Evolutionary conservation across 306 rosid genomes (phyloP), one percentile per base, ranked within the genome.

Genomic region (Oemleria cerasiformis): DNA sequence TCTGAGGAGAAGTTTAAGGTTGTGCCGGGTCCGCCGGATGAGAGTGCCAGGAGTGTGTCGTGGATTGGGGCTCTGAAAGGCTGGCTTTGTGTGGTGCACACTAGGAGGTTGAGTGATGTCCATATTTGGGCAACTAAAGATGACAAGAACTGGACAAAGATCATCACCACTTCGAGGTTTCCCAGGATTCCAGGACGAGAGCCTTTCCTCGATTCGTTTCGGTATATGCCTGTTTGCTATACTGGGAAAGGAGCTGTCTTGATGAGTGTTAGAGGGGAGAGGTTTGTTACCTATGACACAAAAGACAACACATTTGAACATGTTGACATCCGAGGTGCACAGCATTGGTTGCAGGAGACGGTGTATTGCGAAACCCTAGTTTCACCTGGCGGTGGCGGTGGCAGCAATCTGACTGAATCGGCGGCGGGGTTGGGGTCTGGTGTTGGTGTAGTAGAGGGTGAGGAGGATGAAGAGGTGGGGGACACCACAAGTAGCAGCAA

Each of bases 271-370:
- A 44, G 75, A 61, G 86, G 77, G 60, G 74, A 78, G 72, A 81
- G 84, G 14, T 65, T 81, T 57, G 54, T 71, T 10, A 68, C 66
- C 8, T 81, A 69, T 67, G 85, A 84, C 16, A 74, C 69, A 0
- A 60, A 7, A 9, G 30, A 10, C 1, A 75, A 70, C 8, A 57
- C 14, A 14, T 73, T 81, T 45, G 70, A 63, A 38, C 53, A 43
- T 40, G 53, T 76, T 40, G 69, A 59, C 5, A 78, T 78, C 4
- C 14, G 38, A 0, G 78, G 76, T 9, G 80, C 75, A 15, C 67
- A 67, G 48, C 79, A 56, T 20, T 76, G 84, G 83, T 65, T 76
- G 73, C 82, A 81, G 53, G 88, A 79, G 79, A 81, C 73, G 0
- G 23, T 70, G 43, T 79, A 63, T 38, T 76, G 78, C 34, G 82